Percentiles rank a stretch among this genome's conserved stretches.
phyloP scores from a whole-genome alignment of 805 yeast species.

The Yarrowia phangngaensis region DNA sequence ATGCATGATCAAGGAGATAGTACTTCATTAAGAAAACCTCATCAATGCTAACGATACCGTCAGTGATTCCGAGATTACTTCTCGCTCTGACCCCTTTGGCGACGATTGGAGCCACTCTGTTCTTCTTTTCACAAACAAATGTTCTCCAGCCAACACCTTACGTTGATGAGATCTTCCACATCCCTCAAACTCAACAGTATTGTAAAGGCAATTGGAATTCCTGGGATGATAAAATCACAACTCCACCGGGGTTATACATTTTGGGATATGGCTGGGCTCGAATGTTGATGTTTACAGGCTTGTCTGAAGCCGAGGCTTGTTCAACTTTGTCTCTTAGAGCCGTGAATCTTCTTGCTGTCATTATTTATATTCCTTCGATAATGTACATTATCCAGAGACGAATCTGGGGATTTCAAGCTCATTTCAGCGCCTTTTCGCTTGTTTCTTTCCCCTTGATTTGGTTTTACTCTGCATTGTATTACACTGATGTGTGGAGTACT shows the following conservation, averaged over 20 bases:
- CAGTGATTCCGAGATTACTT: slow-evolving; percentile 8
- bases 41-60: slow-evolving; percentile 16
- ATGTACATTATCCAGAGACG: slow-evolving; percentile 38
- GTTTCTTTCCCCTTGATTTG: slow-evolving; percentile 65
- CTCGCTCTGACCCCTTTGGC: slow-evolving; percentile 19
- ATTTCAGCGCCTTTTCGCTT: slow-evolving; percentile 42
- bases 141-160: slow-evolving; percentile 20
- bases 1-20: neutral
- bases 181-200: slow-evolving; percentile 70
- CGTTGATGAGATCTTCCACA: slow-evolving; percentile 78
- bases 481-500: slow-evolving; percentile 93
- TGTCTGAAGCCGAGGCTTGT: slow-evolving; percentile 34
- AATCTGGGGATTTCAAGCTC: slow-evolving; percentile 39
- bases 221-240: slow-evolving; percentile 90
- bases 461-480: slow-evolving; percentile 71
- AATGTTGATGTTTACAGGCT: slow-evolving; percentile 31
- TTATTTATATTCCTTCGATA: slow-evolving; percentile 42
- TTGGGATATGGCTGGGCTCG: slow-evolving; percentile 41
- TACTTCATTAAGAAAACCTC: neutral
- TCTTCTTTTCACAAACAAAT: slow-evolving; percentile 11
- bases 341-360: slow-evolving; percentile 51
- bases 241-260: slow-evolving; percentile 89
- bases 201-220: slow-evolving; percentile 54
- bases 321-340: slow-evolving; percentile 46
- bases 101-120: slow-evolving; percentile 6